Evolutionary conservation across 495 filamentous ascomycete genomes (phyloP), one percentile per base, ranked within the genome.

Genomic region (Evernia prunastri): DNA sequence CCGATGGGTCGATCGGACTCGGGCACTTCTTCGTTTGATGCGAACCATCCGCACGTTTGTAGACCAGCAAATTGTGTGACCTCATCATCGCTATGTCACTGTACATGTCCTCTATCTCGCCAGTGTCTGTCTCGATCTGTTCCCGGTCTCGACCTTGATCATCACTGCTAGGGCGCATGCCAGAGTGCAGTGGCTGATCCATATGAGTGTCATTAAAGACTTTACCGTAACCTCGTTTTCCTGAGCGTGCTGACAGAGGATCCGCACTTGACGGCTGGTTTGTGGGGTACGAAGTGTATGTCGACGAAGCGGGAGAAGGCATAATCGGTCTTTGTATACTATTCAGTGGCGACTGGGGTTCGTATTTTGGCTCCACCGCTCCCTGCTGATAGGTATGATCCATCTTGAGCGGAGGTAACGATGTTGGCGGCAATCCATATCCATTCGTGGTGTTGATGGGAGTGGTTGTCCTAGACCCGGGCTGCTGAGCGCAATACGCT

Each of bases 1-100:
- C 40, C n/a, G 39, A 43, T 12, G 33, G 36, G 42, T 63, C 60
- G 43, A 65, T 61, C 8, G 67, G 69, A 59, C 62, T 66, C 0
- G 68, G 68, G 39, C 69, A 71, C 37, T 71, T 71, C 63, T 71
- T 71, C 25, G 63, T 58, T 36, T 61, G 56, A 27, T 60, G 69
- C 31, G 62, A 59, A 12, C 69, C 69, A 59, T 71, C 69, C 39
- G 69, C 69, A 8, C 69, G 66, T 59, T 60, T 63, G 45, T 71
- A 71, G 20, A 64, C 58, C 43, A 71, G 49, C 29, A 54, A 20
- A 33, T 54, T 54, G 20, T 25, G 51, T 20, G 63, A 57, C 56
- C 56, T 66, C 13, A 56, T 63, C 27, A 18, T 51, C 2, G 42
- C 31, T 23, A 47, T 51, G 13, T 69, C 65, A 43, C 35, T 56